These are phyloP conservation scores for Acanthamoeba lenticulata DNA, from an alignment of 208 protist species.

Conservation along the genomic window DNA sequence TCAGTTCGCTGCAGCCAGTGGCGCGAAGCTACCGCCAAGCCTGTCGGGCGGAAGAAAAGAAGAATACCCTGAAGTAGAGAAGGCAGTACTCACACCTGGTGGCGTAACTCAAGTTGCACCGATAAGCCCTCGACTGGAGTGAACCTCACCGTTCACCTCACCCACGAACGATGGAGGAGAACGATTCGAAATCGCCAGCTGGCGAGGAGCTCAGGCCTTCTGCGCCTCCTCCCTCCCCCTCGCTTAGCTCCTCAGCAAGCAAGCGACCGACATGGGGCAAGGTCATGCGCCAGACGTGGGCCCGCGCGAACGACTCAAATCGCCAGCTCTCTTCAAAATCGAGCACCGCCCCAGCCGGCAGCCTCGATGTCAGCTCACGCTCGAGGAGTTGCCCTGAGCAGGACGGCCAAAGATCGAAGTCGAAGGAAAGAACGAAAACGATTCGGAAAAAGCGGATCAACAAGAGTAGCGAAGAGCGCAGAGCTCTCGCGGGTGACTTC, in stretches of 20 bases:
- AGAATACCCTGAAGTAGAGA: too few relatives aligned
- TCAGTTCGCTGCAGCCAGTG: too few relatives aligned
- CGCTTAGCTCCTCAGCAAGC: neutral
- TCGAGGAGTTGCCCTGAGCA: neutral
- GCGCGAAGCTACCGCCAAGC: too few relatives aligned
- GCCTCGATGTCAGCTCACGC: neutral
- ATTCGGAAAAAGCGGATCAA: neutral
- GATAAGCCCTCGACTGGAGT: too few relatives aligned
- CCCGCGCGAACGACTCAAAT: neutral
- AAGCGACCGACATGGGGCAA: neutral
- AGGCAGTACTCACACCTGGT: too few relatives aligned
- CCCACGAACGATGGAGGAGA: too few relatives aligned
- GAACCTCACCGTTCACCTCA: too few relatives aligned
- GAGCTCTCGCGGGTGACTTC: neutral
- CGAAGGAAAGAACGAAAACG: slow-evolving; percentile 47
- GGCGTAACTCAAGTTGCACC: too few relatives aligned
- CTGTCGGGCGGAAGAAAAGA: too few relatives aligned
- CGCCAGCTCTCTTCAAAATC: neutral
- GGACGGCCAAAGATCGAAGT: neutral
- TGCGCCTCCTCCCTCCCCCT: too few relatives aligned
- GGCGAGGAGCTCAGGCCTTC: neutral
- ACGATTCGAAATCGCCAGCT: neutral
- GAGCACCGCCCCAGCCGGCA: neutral
- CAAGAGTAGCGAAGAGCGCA: neutral
- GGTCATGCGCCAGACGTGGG: neutral